Evolutionary conservation across 169 alveolate species (phyloP).

Genomic region (Babesia bovis): DNA sequence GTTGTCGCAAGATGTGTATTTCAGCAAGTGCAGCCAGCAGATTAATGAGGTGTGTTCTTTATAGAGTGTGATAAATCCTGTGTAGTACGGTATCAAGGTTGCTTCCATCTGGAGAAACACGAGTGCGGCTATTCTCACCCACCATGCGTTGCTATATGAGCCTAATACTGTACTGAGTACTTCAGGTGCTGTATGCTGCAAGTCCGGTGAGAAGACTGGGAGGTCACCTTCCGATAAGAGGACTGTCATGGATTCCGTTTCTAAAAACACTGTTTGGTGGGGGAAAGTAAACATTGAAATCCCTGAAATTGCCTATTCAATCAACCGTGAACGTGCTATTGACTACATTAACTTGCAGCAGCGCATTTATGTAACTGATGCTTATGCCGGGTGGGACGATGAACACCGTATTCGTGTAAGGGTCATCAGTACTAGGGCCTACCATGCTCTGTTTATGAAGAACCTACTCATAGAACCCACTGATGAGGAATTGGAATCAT

Average conservation of each 20-base stretch:
- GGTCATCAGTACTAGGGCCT: conserved; percentile 89
- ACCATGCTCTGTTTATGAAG: conserved; percentile 97
- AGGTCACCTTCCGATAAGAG: conserved; percentile 92
- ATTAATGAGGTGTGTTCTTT: background rate
- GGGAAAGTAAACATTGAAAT: conserved; percentile 92
- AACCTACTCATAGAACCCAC: conserved; percentile 92
- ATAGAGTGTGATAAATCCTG: background rate
- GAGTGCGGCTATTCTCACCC: conserved; percentile 71
- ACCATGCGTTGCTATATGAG: conserved; percentile 81
- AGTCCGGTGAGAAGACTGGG: conserved; percentile 86
- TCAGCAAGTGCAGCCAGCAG: conserved; percentile 15
- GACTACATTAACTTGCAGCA: conserved; percentile 87
- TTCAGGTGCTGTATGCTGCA: conserved; percentile 85
- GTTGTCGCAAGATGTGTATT: background rate
- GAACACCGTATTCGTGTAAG: conserved; percentile 87
- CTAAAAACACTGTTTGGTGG: conserved; percentile 91
- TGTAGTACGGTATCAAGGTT: conserved; percentile 63
- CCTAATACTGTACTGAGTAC: conserved; percentile 75
- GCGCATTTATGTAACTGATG: conserved; percentile 91
- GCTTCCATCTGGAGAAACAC: conserved; percentile 66
- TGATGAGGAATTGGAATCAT: conserved; percentile 81
- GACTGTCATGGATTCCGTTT: conserved; percentile 83
- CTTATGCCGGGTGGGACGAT: conserved; percentile 97
- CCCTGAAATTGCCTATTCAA: conserved; percentile 81
- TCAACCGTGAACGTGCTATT: conserved; percentile 89